Evolutionary conservation across 371 early-diverging fungal species (phyloP), one percentile per base, ranked within the genome.

Genomic region (Entomophthora muscae): DNA sequence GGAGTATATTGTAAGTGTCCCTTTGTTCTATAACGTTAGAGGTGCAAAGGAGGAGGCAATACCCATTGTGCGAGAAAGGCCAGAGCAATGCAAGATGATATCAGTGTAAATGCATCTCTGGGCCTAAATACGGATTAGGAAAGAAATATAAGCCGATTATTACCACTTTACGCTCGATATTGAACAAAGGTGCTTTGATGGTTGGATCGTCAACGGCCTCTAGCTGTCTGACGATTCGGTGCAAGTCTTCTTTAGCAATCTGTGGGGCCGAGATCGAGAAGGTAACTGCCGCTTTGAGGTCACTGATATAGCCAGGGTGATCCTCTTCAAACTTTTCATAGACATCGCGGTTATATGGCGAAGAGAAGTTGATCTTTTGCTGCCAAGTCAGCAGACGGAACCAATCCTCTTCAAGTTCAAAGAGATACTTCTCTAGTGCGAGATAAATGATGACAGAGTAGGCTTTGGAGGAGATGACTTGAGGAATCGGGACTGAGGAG

Each of bases 361-460:
- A 52, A 10, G 17, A 13, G 52, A 63, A 63, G 17, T 63, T 28
- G 27, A 52, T 63, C 2, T 22, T 28, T 29, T 63, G 52, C 5
- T 63, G 52, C 63, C 63, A 63, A 17, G n/a, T 54, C 22, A 28
- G 3, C 23, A 63, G 31, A 1, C 52, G 53, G 30, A 63, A 63
- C 52, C 29, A 54, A 30, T 63, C 54, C 23, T 63, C 55, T 23
- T 63, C 63, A 21, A 63, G 22, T 53, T 63, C 63, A 23, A 17
- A 3, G 13, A 63, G 24, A 63, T 63, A 63, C 30, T 63, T 63
- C 28, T 63, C 63, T 2, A 63, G 27, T 13, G 63, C 63, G 10
- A 63, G 24, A 29, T 54, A 63, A 53, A 63, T 12, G 32, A 63
- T 55, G 23, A 63, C 54, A 1, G 22, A 28, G 24, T 52, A 53